These are phyloP conservation scores for Claviceps sp. DNA, from an alignment of 2,329 filamentous ascomycete species.

Conservation along the genomic window DNA sequence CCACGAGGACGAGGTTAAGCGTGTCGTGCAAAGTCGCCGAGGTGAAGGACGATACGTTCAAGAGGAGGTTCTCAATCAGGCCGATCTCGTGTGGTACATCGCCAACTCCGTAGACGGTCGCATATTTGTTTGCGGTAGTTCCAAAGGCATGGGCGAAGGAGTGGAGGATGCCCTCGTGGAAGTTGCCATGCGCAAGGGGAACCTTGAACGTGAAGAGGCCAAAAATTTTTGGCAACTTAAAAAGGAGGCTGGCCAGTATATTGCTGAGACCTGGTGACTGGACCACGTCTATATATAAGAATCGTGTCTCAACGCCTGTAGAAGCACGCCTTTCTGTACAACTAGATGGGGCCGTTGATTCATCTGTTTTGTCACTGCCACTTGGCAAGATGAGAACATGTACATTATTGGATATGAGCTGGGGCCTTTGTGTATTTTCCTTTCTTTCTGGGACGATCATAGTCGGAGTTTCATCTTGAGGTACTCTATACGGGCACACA, in stretches of 20 bases:
- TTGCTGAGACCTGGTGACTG: constrained; percentile 63
- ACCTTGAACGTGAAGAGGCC: constrained; percentile 69
- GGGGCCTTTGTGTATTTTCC: too few relatives aligned
- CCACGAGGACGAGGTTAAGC: constrained; percentile 76
- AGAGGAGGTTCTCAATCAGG: constrained; percentile 82
- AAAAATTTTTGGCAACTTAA: constrained; percentile 82
- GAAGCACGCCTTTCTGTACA: neutral
- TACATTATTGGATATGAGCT: too few relatives aligned
- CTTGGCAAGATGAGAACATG: too few relatives aligned
- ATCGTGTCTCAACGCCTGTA: neutral
- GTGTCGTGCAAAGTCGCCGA: constrained; percentile 61
- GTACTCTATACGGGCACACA: too few relatives aligned
- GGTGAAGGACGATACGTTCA: constrained; percentile 87
- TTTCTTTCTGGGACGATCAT: too few relatives aligned
- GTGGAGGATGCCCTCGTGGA: constrained; percentile 80
- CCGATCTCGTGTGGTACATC: constrained; percentile 96
- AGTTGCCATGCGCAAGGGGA: constrained; percentile 86
- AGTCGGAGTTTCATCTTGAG: too few relatives aligned
- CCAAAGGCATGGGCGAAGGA: constrained; percentile 93
- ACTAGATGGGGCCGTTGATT: too few relatives aligned
- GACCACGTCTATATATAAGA: neutral
- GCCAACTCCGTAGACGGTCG: constrained; percentile 92
- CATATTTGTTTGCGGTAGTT: constrained; percentile 91
- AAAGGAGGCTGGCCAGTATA: constrained; percentile 87
- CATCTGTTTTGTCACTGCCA: too few relatives aligned